Conservation (phyloP, 2,329 filamentous ascomycete species). For the Harringtonia lauricola region DNA sequence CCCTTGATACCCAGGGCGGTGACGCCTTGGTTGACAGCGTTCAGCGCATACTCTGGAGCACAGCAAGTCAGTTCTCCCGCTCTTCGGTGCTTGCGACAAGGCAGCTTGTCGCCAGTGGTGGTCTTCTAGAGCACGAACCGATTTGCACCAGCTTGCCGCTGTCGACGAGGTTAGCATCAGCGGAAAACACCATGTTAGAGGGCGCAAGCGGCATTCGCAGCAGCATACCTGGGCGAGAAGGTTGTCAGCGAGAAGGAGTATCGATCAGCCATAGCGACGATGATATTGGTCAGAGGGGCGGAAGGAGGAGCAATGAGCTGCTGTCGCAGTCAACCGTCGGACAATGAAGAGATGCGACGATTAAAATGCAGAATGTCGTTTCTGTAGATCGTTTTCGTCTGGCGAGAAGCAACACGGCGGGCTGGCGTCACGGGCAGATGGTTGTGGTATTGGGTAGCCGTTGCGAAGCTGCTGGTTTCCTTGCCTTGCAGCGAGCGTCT, state of each 20-base stretch:
- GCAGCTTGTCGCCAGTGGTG: background rate
- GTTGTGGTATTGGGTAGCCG: background rate
- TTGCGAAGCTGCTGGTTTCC: background rate
- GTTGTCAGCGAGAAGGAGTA: constrained; percentile 99
- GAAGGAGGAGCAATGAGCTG: background rate
- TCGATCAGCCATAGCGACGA: constrained; percentile 72
- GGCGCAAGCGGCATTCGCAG: constrained; percentile 1
- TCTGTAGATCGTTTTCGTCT: background rate
- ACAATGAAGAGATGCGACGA: background rate
- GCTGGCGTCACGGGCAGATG: no score
- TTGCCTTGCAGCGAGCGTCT: background rate
- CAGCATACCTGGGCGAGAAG: constrained; percentile 89
- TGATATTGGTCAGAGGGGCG: background rate
- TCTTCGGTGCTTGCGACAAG: background rate
- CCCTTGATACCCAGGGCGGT: constrained; percentile 98
- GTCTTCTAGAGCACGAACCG: constrained; percentile 33
- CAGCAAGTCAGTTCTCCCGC: background rate
- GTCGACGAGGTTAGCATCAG: constrained; percentile 13
- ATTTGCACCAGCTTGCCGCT: constrained; percentile 99
- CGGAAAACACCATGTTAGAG: no score
- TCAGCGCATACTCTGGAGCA: constrained; percentile 84
- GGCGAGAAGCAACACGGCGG: background rate
- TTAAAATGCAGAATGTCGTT: background rate
- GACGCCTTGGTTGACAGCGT: constrained; percentile 98
- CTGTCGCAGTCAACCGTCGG: background rate